These are phyloP conservation scores for Cetraspora pellucida DNA, from an alignment of 192 early-diverging fungal species.

Conservation along the genomic window DNA sequence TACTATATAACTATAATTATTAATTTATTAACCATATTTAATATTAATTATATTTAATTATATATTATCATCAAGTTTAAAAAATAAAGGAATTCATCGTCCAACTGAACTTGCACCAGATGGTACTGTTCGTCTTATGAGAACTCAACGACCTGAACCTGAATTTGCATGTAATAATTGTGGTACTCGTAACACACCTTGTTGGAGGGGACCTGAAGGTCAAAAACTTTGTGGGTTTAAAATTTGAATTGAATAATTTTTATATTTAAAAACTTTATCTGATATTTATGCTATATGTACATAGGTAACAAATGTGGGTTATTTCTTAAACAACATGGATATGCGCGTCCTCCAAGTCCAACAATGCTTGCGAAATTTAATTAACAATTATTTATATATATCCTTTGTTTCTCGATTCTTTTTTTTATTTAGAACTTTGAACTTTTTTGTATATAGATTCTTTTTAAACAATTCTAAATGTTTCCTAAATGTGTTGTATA, in stretches of 20 bases:
- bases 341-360: neutral
- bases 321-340: conserved; percentile 18
- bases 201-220: conserved; percentile 22
- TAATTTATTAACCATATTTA: neutral
- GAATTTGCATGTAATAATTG: conserved; percentile 27
- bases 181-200: conserved; percentile 11
- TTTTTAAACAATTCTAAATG: too few species aligned
- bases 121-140: conserved; percentile 16
- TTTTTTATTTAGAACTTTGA: too few species aligned
- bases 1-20: too few species aligned
- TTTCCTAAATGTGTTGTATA: too few species aligned
- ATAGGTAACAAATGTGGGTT: conserved; percentile 31
- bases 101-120: conserved; percentile 32
- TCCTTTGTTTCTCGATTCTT: too few species aligned
- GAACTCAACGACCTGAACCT: neutral
- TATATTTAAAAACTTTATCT: neutral
- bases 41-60: neutral
- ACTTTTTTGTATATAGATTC: too few species aligned
- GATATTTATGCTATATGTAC: neutral
- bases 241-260: neutral
- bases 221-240: conserved; percentile 28
- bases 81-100: conserved; percentile 31
- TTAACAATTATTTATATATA: too few species aligned
- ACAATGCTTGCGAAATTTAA: too few species aligned
- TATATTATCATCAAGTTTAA: neutral